A percentile compares a stretch with the other conserved stretches of the same genome.
These are phyloP conservation scores for Acanthamoeba healyi DNA, from an alignment of 208 protist genomes.

Conservation along the genomic window DNA sequence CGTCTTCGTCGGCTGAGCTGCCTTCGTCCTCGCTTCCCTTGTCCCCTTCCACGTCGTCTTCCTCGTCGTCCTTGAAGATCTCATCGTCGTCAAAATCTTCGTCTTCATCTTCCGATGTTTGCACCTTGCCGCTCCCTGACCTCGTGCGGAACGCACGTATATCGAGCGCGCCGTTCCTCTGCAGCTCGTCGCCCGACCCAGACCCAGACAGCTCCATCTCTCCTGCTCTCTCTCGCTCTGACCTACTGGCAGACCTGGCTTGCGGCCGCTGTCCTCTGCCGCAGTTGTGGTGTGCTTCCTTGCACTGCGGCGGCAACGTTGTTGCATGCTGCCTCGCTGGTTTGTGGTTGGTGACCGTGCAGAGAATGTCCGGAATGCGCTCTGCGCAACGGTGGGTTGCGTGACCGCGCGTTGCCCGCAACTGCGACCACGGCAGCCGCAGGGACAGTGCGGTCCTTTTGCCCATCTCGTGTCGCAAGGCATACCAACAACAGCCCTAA, in stretches of 20 bases:
- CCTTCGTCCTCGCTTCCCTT: too few species aligned
- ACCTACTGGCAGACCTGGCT: too few species aligned
- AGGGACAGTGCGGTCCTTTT: too few species aligned
- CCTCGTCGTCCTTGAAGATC: neutral
- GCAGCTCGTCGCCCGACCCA: neutral
- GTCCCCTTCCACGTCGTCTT: neutral
- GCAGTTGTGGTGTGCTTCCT: neutral
- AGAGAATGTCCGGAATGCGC: too few species aligned
- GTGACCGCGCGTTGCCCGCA: too few species aligned
- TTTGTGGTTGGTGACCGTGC: too few species aligned
- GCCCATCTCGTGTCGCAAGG: too few species aligned
- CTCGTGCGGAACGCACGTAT: neutral
- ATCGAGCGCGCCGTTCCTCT: neutral
- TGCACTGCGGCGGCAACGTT: neutral
- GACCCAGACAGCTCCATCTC: constrained; percentile 12
- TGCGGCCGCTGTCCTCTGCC: neutral
- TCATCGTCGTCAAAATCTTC: neutral
- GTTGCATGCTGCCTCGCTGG: too few species aligned
- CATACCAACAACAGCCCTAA: too few species aligned
- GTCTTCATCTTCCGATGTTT: constrained; percentile 14
- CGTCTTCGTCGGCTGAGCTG: too few species aligned
- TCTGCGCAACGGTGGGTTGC: too few species aligned
- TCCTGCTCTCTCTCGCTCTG: neutral
- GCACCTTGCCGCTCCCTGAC: neutral
- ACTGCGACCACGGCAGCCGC: too few species aligned